phyloP scores from a whole-genome alignment of 75 land plant genomes.

The Pinus taeda region DNA sequence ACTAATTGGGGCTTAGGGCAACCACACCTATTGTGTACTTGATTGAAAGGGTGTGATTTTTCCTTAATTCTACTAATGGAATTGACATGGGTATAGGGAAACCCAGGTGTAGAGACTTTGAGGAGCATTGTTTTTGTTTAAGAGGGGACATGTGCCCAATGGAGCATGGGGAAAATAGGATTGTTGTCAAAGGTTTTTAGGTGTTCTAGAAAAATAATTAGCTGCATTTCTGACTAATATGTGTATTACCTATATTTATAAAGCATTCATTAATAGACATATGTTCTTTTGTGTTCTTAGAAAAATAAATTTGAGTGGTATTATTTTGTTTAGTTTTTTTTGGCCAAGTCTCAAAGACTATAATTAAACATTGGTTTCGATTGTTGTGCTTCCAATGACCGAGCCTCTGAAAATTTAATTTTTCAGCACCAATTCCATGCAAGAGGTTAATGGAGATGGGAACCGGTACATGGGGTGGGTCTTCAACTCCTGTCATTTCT shows the following conservation, averaged over 20 bases:
- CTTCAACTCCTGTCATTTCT: slow-evolving; percentile 17
- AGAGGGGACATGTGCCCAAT: slow-evolving; percentile 96
- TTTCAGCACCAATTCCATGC: slow-evolving; percentile 71
- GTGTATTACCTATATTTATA: neutral
- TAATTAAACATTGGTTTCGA: slow-evolving; percentile 1
- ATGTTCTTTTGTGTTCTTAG: neutral
- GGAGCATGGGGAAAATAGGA: slow-evolving; percentile 98
- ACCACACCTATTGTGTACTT: slow-evolving; percentile 43
- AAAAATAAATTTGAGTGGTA: neutral
- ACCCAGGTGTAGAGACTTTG: slow-evolving; percentile 92
- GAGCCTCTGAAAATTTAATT: slow-evolving; percentile 94
- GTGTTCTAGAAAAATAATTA: slow-evolving; percentile 23
- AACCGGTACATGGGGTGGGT: slow-evolving; percentile 31
- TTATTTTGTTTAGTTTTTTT: slow-evolving; percentile 1
- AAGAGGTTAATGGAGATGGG: slow-evolving; percentile 42
- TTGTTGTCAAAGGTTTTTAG: slow-evolving; percentile 99
- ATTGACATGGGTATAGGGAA: slow-evolving; percentile 43
- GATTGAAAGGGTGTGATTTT: slow-evolving; percentile 33
- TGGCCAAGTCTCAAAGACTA: neutral
- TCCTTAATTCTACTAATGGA: slow-evolving; percentile 20
- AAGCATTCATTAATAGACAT: neutral
- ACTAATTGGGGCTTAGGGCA: slow-evolving; percentile 59
- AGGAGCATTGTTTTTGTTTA: slow-evolving; percentile 93
- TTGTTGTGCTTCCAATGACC: slow-evolving; percentile 25
- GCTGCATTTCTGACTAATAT: neutral